Percentiles rank a stretch among this genome's conserved stretches.
phyloP scores from a whole-genome alignment of 768 basidiomycete genomes.

The Gloeophyllum trabeum region DNA sequence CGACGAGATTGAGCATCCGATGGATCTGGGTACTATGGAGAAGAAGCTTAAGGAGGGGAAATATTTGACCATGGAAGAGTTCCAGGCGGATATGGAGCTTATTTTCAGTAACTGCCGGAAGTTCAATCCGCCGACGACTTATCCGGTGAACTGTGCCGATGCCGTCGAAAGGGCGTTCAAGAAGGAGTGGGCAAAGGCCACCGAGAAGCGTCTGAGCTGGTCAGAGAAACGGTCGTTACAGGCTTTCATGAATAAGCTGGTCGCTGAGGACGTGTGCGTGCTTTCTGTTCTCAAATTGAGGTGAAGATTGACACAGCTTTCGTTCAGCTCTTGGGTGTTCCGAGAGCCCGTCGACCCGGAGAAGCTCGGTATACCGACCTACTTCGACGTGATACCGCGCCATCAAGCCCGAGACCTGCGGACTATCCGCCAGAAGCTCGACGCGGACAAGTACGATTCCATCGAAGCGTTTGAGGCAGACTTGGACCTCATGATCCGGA shows the following conservation, averaged over 20 bases:
- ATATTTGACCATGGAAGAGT: conserved; percentile 75
- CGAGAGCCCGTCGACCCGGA: conserved; percentile 86
- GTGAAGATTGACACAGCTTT: conserved; percentile 2
- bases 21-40: conserved; percentile 84
- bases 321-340: conserved; percentile 60
- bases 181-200: conserved; percentile 77
- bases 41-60: conserved; percentile 52
- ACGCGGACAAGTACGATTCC: conserved; percentile 72
- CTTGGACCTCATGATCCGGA: conserved; percentile 77
- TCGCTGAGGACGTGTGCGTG: conserved; percentile 56
- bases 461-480: conserved; percentile 77
- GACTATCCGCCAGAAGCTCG: conserved; percentile 73
- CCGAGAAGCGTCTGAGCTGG: conserved; percentile 62
- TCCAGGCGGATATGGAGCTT: conserved; percentile 70
- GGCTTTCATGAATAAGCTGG: conserved; percentile 55
- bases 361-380: conserved; percentile 71
- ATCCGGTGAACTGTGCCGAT: conserved; percentile 62
- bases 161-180: conserved; percentile 65
- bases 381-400: conserved; percentile 75
- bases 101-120: conserved; percentile 83
- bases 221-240: conserved; percentile 74
- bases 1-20: conserved; percentile 83
- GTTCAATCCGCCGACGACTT: conserved; percentile 83
- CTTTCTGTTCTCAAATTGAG: conserved; percentile 1
- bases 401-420: conserved; percentile 82